phyloP scores from a whole-genome alignment of 495 filamentous ascomycete genomes.

The Cenococcum geophilum region DNA sequence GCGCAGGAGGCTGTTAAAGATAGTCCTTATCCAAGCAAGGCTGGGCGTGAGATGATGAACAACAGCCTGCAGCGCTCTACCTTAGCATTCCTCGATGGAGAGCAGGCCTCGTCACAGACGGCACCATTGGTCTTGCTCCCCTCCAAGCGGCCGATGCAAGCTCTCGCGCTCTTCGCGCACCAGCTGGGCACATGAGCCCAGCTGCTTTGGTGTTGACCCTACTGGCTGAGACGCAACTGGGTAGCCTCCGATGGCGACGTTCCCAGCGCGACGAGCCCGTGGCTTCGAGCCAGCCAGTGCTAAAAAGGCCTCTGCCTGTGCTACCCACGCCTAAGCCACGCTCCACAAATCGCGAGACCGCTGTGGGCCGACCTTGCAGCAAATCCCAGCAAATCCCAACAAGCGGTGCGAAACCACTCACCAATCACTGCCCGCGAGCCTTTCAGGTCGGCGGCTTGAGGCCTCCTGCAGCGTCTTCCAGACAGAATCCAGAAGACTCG shows the following conservation, averaged over 20 bases:
- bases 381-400: neutral
- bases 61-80: neutral
- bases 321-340: slow-evolving; percentile 17
- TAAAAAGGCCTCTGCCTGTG: slow-evolving; percentile 19
- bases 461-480: slow-evolving; percentile 17
- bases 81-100: neutral
- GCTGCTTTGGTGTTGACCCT: slow-evolving; percentile 11
- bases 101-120: neutral
- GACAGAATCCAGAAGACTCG: slow-evolving; percentile 21
- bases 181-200: neutral
- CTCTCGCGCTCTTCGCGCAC: neutral
- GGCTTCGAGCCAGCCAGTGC: slow-evolving; percentile 1
- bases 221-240: slow-evolving; percentile 3
- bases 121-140: neutral
- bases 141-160: neutral
- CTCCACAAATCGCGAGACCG: slow-evolving; percentile 26
- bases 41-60: neutral
- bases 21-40: neutral
- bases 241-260: neutral
- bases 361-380: slow-evolving; percentile 10
- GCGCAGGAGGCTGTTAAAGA: neutral
- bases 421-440: slow-evolving; percentile 15
- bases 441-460: slow-evolving; percentile 19
- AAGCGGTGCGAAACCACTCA: slow-evolving; percentile 27
- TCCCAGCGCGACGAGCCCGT: neutral